Evolutionary conservation across 441 rosid species (phyloP).

Genomic region (Arabidopsis lyrata): DNA sequence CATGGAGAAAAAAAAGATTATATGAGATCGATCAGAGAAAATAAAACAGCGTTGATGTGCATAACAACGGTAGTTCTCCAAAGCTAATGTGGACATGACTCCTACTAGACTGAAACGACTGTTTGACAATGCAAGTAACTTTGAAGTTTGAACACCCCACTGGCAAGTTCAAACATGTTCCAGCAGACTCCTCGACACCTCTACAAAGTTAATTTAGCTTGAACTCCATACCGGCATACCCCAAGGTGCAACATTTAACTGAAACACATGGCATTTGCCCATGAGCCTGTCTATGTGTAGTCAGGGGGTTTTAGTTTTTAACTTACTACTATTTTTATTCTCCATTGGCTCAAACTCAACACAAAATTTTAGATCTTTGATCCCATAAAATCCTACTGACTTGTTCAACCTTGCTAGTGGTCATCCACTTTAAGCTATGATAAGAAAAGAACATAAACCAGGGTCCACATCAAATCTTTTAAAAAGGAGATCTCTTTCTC

Average conservation of each 20-base stretch:
- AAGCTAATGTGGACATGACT: conserved; percentile 5
- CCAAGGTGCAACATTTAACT: conserved; percentile 24
- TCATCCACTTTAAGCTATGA: conserved; percentile 33
- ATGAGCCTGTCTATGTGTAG: conserved; percentile 15
- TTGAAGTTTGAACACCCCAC: not conserved
- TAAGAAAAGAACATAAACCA: conserved; percentile 24
- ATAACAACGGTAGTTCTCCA: not conserved
- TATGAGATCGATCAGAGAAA: conserved; percentile 15
- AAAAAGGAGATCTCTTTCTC: conserved; percentile 6
- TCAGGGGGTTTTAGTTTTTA: conserved; percentile 13
- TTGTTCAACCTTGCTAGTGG: conserved; percentile 19
- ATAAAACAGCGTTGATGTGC: conserved; percentile 12
- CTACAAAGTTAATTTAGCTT: conserved; percentile 16
- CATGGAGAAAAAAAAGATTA: conserved; percentile 20
- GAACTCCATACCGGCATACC: conserved; percentile 9
- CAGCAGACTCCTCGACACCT: conserved; percentile 17
- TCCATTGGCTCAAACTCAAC: conserved; percentile 13
- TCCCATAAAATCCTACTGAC: not conserved
- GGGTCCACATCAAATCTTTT: conserved; percentile 40
- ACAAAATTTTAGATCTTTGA: conserved; percentile 17
- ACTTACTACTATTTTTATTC: conserved; percentile 14
- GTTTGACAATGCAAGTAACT: conserved; percentile 7
- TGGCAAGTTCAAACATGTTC: conserved; percentile 23
- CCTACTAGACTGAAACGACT: conserved; percentile 1
- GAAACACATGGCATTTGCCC: conserved; percentile 16